Percentiles rank a stretch among this genome's conserved stretches.
phyloP scores from a whole-genome alignment of 768 basidiomycete species.

The Leccinum variicolor region DNA sequence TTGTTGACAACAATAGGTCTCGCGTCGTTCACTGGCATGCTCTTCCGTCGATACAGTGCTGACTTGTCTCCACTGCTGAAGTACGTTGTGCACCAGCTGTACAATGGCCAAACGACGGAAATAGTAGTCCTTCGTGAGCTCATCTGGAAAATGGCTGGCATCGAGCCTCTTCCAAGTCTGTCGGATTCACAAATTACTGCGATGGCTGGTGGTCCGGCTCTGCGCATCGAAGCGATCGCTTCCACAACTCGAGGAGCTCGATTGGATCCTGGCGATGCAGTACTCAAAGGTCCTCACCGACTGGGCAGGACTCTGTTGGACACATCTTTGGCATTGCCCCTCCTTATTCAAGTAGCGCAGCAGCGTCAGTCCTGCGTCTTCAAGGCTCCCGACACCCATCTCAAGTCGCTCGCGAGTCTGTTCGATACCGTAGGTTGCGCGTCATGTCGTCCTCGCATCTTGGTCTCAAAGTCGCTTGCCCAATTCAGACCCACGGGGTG shows the following conservation, averaged over 20 bases:
- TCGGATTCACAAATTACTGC: slow-evolving; percentile 85
- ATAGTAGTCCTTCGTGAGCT: slow-evolving; percentile 90
- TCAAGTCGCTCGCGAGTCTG: slow-evolving; percentile 83
- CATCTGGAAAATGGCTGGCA: slow-evolving; percentile 93
- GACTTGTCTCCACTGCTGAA: slow-evolving; percentile 81
- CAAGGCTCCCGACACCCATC: slow-evolving; percentile 66
- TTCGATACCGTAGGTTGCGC: slow-evolving; percentile 77
- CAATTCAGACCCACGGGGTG: slow-evolving; percentile 79
- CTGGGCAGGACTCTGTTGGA: slow-evolving; percentile 66
- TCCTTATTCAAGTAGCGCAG: slow-evolving; percentile 90
- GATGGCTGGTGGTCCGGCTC: slow-evolving; percentile 86
- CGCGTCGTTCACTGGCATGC: slow-evolving; percentile 89
- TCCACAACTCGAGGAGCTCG: slow-evolving; percentile 72
- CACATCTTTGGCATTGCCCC: slow-evolving; percentile 74
- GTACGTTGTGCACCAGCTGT: slow-evolving; percentile 89
- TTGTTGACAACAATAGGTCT: slow-evolving; percentile 55
- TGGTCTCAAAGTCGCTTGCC: slow-evolving; percentile 20
- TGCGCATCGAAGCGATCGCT: slow-evolving; percentile 88
- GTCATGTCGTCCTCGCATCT: slow-evolving; percentile 12
- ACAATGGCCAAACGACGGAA: slow-evolving; percentile 79
- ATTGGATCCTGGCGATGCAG: slow-evolving; percentile 61
- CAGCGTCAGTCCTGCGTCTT: slow-evolving; percentile 85
- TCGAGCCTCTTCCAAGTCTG: slow-evolving; percentile 85
- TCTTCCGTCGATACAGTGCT: slow-evolving; percentile 83
- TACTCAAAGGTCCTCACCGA: slow-evolving; percentile 62